Conservation (phyloP, 495 filamentous ascomycete genomes). For the Talaromyces trachyspermus region DNA sequence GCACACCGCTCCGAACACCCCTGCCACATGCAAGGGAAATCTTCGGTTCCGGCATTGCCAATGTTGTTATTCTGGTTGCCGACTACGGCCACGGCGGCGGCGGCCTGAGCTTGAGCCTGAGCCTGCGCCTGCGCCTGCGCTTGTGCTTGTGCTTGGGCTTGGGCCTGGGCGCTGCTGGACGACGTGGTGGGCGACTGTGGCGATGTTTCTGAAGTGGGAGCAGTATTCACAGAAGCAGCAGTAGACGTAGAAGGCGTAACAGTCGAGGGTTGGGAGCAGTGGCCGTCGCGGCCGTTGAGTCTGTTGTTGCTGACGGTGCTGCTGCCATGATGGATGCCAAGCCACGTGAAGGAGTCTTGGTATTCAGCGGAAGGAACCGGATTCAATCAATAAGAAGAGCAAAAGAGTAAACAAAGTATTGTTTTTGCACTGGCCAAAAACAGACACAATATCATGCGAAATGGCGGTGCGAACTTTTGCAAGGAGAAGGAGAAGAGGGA, state of each 20-base stretch:
- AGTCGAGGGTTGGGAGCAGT: constrained; percentile 4
- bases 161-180: constrained; percentile 9
- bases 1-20: constrained; percentile 75
- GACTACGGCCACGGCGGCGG: constrained; percentile 36
- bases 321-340: constrained; percentile 6
- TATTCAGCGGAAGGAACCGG: constrained; percentile 7
- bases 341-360: constrained; percentile 8
- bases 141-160: constrained; percentile 12
- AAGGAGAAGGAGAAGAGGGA: constrained; percentile 4
- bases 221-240: constrained; percentile 12
- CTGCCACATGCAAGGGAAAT: constrained; percentile 78
- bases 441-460: no score
- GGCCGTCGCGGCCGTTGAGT: constrained; percentile 1
- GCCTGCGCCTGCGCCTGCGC: constrained; percentile 16
- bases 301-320: constrained; percentile 4
- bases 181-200: constrained; percentile 2
- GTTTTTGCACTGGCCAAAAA: no score
- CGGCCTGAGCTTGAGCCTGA: constrained; percentile 10
- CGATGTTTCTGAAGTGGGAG: constrained; percentile 11
- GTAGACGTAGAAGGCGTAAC: constrained; percentile 28
- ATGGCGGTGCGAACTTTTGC: no score
- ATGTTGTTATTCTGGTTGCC: constrained; percentile 28
- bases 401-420: no score
- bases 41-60: constrained; percentile 35
- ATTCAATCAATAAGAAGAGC: not conserved